Base-by-base conservation (phyloP, 768 basidiomycete genomes). In the Trichaptum fuscoviolaceum region DNA sequence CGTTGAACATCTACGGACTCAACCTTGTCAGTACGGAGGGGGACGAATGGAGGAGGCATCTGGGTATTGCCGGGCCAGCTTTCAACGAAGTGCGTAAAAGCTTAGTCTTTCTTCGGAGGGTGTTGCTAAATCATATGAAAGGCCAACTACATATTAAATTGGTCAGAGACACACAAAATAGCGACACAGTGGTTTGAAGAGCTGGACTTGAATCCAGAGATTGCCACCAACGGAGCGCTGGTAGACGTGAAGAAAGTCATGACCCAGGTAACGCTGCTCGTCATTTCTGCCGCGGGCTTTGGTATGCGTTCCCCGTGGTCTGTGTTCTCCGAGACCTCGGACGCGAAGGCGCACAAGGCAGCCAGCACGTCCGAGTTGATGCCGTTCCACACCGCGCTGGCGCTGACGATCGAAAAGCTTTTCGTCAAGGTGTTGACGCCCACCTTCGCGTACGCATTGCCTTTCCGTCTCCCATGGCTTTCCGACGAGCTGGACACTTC, bases 101-200 rank as follows among this genome's bases (percentile, higher is more conserved):
- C 26, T n/a, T 18, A 9, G 18, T 17, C 12, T 57, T 27, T 57
- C 18, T 30, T 58, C n/a, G n/a, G 35, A 17, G 26, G 12, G 26
- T 35, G 64, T 58, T 17, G 24, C 63, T 63, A 61, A 27, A 30
- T 17, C 62, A 24, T 30, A 9, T 61, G 52, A 34, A 65, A 84
- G 83, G 76, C 78, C 12, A 82, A 84, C 36, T 76, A 80, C 65
- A 78, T 80, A 7, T 74, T 84, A n/a, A 83, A 82, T 5, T 85
- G 84, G 84, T 70, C 73, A 18, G 82, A 84, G 68, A 76, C 80
- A 0, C 74, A 78, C 9, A 77, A 76, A 35, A 71, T 82, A 1
- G 66, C 78, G 8, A 69, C 78, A 26, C 79, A 83, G 67, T 83
- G 82, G 82, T 79, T 82, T 60, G 70, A 73, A 17, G 71, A 78